phyloP scores from a whole-genome alignment of 1,284 basidiomycete species.

The Grifola frondosa region DNA sequence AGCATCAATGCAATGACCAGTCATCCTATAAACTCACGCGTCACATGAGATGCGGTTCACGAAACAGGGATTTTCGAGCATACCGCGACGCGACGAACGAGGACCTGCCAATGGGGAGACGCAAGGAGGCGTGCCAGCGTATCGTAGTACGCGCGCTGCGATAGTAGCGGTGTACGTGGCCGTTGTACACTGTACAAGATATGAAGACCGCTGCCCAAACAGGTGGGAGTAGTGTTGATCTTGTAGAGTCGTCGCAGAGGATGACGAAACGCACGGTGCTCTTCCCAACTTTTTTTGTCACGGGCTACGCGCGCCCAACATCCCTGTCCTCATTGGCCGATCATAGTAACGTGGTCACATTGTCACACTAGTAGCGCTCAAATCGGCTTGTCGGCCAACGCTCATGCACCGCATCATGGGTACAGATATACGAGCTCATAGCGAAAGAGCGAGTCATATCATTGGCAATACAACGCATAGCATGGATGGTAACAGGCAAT shows the following conservation, averaged over 20 bases:
- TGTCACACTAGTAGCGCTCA: too few species aligned
- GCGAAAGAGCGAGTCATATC: constrained; percentile 23
- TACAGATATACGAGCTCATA: constrained; percentile 20
- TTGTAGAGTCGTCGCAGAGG: constrained; percentile 15
- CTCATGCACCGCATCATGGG: constrained; percentile 2
- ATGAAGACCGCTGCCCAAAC: constrained; percentile 8
- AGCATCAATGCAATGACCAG: constrained; percentile 73
- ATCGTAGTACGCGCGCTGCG: constrained; percentile 7
- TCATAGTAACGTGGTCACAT: too few species aligned
- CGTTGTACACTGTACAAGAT: constrained; percentile 2
- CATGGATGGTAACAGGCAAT: constrained; percentile 35
- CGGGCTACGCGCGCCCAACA: too few species aligned
- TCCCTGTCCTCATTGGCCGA: too few species aligned
- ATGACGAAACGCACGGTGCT: constrained; percentile 1
- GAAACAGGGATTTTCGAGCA: too few species aligned
- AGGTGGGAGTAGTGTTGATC: constrained; percentile 7
- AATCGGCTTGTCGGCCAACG: too few species aligned
- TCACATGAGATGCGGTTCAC: too few species aligned
- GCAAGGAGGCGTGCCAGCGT: constrained; percentile 21
- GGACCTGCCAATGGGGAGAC: constrained; percentile 14
- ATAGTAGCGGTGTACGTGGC: background rate
- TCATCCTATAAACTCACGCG: too few species aligned
- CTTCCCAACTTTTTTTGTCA: too few species aligned
- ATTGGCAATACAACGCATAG: constrained; percentile 42
- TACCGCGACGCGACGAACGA: constrained; percentile 46